Evolutionary conservation across 2,329 filamentous ascomycete species (phyloP), one percentile per base, ranked within the genome.

Genomic region (Sclerotinia glacialis): DNA sequence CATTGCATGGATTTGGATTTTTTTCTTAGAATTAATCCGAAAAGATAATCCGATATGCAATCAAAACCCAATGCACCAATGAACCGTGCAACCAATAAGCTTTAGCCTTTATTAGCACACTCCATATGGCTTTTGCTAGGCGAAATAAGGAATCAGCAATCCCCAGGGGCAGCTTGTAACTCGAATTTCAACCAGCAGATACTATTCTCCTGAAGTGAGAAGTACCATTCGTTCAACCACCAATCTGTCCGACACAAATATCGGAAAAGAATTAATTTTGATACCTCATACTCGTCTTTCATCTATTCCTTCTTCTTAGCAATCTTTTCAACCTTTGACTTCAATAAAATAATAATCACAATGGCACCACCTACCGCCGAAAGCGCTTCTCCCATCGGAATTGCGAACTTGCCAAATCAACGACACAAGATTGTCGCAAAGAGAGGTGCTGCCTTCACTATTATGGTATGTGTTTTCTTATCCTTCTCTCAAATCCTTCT

Each of bases 371-470:
- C 83, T 72, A 78, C 83, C 76, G 79, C 83, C 72, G 85, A 87
- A 78, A 87, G 82, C 79, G 85, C 85, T 75, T 87, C 85, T 76
- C 85, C 85, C 75, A 89, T 90, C 85, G 87, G 87, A 80, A 90
- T 90, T 82, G 87, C 87, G 81, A 89, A 90, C 80, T 81, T 89
- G 77, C 87, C 87, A 74, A 89, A 89, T 82, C 87, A 89, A 83
- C 84, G 87, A 76, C 87, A 90, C 82, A 90, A 90, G 82, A 90
- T 90, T 78, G 87, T 90, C 77, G 85, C 84, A 70, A 88, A 90
- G 82, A 90, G 96, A 82, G 95, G 95, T 82, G 96, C 95, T 77
- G 91, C 93, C 78, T 99, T 99, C 83, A 99, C 95, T 72, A 97
- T 99, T 78, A 99, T 99, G 95, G 95, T 97, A 83, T 16, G 69